Base-by-base conservation (phyloP, 805 yeast species). In the Metschnikowia cubensis region DNA sequence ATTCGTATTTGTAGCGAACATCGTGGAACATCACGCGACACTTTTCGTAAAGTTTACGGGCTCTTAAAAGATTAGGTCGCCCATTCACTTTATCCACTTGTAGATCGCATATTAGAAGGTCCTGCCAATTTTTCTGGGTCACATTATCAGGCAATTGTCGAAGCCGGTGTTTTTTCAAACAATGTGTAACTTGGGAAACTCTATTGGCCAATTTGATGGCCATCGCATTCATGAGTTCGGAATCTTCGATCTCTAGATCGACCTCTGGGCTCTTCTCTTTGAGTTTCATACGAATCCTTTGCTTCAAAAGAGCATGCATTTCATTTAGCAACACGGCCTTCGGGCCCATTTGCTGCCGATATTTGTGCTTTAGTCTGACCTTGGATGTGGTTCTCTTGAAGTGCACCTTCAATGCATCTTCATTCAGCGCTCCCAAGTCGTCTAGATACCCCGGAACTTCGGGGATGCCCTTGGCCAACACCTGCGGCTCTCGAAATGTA, bases 11-110 rank as follows among this genome's bases (percentile, higher is more conserved):
- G 50, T 59, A 70, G 8, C 50, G 45, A 1, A 58, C 58, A 8
- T 61, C 56, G 7, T 57, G 58, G 39, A 73, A 70, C 39, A 67
- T 45, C 11, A 47, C 33, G 22, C 67, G 66, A 51, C 70, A 64
- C 44, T 55, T 53, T 4, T 53, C 47, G 52, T 66, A 66, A 21
- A 64, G 45, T 3, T 48, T 46, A 14, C 51, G 46, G 38, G 57
- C 56, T 14, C 49, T 17, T 0, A 43, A 50, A n/a, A 57, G 25
- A 15, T 50, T 45, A 4, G 45, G 49, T 3, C 15, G 17, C 7
- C 37, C 32, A 11, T 41, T 35, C 17, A 36, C 33, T 18, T 44
- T 50, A 15, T 41, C 49, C 40, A 42, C 32, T 25, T 37, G 31
- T 13, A 53, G 34, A 33, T 41, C 49, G 6, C 54, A 52, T 13